Evolutionary conservation across 345 rosid species (phyloP).

Genomic region (Boechera divaricarpa): DNA sequence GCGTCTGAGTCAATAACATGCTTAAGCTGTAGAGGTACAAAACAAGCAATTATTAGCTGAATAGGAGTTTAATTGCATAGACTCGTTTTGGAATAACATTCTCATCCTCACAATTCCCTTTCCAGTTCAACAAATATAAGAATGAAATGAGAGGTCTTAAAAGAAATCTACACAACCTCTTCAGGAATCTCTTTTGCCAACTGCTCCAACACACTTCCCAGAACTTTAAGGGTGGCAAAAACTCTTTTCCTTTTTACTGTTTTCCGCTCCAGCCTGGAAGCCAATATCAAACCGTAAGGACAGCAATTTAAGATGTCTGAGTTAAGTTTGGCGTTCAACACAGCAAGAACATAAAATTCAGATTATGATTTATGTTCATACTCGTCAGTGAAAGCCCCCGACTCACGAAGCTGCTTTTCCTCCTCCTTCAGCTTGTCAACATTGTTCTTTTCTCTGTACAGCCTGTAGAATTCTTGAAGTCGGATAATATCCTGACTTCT

Average conservation of each 20-base stretch:
- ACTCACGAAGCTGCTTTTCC: slow-evolving; percentile 80
- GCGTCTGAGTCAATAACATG: slow-evolving; percentile 88
- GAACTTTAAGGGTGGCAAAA: slow-evolving; percentile 81
- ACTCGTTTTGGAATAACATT: slow-evolving; percentile 10
- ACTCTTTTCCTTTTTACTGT: slow-evolving; percentile 85
- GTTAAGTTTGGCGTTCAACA: slow-evolving; percentile 13
- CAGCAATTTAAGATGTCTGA: slow-evolving; percentile 23
- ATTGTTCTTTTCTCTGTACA: slow-evolving; percentile 74
- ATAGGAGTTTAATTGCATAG: neutral
- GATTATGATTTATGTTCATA: slow-evolving; percentile 50
- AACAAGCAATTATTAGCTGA: slow-evolving; percentile 12
- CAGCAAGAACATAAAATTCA: slow-evolving; percentile 1
- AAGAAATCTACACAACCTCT: slow-evolving; percentile 62
- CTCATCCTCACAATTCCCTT: slow-evolving; percentile 1
- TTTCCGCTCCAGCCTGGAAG: slow-evolving; percentile 81
- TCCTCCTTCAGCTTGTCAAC: slow-evolving; percentile 83
- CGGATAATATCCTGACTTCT: slow-evolving; percentile 87
- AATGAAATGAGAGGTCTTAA: slow-evolving; percentile 16
- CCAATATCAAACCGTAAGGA: slow-evolving; percentile 30
- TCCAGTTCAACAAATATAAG: slow-evolving; percentile 3
- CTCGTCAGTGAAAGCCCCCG: slow-evolving; percentile 77
- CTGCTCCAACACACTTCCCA: slow-evolving; percentile 85
- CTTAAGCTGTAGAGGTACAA: slow-evolving; percentile 66
- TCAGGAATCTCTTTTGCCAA: slow-evolving; percentile 81
- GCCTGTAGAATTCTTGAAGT: slow-evolving; percentile 84